Base-by-base conservation (phyloP, 2,329 filamentous ascomycete species). In the Diaporthe australafricana region DNA sequence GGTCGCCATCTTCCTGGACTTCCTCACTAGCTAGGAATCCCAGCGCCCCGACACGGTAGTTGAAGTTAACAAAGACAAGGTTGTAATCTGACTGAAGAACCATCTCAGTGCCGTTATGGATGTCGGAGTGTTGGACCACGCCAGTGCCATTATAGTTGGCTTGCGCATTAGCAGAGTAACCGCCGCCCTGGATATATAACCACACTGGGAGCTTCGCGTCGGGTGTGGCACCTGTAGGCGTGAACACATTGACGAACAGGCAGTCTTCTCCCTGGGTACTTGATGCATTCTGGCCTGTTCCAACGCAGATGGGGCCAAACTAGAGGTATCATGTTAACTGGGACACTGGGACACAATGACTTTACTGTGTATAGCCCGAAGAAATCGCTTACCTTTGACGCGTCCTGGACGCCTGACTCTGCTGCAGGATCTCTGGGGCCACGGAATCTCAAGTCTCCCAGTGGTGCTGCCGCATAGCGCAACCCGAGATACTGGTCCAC, bases 401-500 rank as follows among this genome's bases (percentile, higher is more conserved):
- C 92, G 70, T 84, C 76, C 70, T 90, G 86, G 5, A 88, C 78
- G 1, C 81, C 83, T 2, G 80, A 72, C 11, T 73, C 77, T 6
- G 77, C 77, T 0, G 81, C 74, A 2, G 93, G 93, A 78, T 93
- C 90, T 76, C 87, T 83, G 0, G 94, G 92, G 16, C 90, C 89
- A 68, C 86, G 84, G 77, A 95, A 96, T 25, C 94, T 87, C 72
- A 93, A 78, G 7, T 87, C 76, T 1, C 90, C 91, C 2, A 92
- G 70, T 0, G 93, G 93, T 17, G 93, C 85, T 6, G 91, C 90
- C 1, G 93, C 93, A 82, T 90, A 96, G 53, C 92, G 89, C 74
- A 96, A 89, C 1, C 93, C 93, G 9, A 94, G 86, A 92, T 92
- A 96, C 79, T 92, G 87, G 2, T 88, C 90, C 60, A 94, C 83